Evolutionary conservation across 2,329 filamentous ascomycete species (phyloP).

Genomic region (Cladosporium austrohemisphaericum): DNA sequence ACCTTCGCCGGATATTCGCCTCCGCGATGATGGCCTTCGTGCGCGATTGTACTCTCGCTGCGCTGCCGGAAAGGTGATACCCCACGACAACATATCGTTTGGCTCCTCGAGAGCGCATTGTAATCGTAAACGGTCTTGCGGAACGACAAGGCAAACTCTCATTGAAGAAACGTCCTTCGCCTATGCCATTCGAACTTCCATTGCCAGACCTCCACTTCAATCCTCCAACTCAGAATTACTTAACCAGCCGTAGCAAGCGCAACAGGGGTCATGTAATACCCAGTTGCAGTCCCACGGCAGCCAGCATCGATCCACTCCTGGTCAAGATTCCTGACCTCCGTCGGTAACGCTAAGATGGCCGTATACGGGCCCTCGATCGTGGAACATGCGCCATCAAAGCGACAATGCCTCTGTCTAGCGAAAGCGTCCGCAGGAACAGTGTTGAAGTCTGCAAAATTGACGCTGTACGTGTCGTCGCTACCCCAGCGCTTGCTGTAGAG

Average conservation of each 20-base stretch:
- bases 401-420: slow-evolving; percentile 2
- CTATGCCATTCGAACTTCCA: too few relatives aligned
- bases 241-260: slow-evolving; percentile 11
- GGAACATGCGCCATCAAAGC: not conserved
- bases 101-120: too few relatives aligned
- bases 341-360: not conserved
- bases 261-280: slow-evolving; percentile 11
- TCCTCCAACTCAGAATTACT: too few relatives aligned
- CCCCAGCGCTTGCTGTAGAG: not conserved
- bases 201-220: too few relatives aligned
- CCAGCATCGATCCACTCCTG: not conserved
- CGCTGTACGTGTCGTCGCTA: not conserved
- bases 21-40: too few relatives aligned
- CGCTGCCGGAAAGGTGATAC: too few relatives aligned
- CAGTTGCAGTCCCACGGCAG: not conserved
- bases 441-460: slow-evolving; percentile 10
- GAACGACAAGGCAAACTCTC: too few relatives aligned
- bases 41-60: too few relatives aligned
- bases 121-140: too few relatives aligned
- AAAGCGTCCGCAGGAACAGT: not conserved
- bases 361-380: not conserved
- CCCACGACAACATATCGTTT: too few relatives aligned
- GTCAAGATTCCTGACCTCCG: slow-evolving; percentile 1
- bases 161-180: too few relatives aligned
- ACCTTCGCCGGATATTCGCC: too few relatives aligned